Evolutionary conservation across 1,284 basidiomycete genomes (phyloP).

Genomic region (Omphalotus olearius): DNA sequence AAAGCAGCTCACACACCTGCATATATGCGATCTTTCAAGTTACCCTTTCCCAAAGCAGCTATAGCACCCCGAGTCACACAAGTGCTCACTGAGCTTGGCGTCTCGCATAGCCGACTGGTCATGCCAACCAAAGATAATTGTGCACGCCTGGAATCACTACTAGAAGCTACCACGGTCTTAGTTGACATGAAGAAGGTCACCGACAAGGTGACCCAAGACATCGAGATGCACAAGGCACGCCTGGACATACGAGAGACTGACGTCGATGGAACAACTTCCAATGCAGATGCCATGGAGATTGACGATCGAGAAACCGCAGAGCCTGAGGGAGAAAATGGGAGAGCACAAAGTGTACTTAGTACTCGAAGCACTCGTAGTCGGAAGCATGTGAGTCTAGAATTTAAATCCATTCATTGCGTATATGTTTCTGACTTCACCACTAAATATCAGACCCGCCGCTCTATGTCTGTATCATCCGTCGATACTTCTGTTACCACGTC

Average conservation of each 20-base stretch:
- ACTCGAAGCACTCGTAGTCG: constrained; percentile 52
- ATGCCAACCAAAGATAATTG: constrained; percentile 89
- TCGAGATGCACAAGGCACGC: constrained; percentile 64
- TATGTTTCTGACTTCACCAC: background rate
- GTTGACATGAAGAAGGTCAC: constrained; percentile 87
- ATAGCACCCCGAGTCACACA: constrained; percentile 73
- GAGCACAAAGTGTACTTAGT: constrained; percentile 65
- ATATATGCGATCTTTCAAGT: constrained; percentile 78
- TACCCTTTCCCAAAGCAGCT: constrained; percentile 72
- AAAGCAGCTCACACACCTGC: constrained; percentile 77
- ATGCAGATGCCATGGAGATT: constrained; percentile 23
- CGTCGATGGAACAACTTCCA: constrained; percentile 24
- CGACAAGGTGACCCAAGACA: constrained; percentile 83
- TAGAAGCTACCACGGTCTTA: constrained; percentile 68
- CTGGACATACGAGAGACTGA: constrained; percentile 53
- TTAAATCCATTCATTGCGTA: background rate
- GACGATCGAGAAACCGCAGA: constrained; percentile 38
- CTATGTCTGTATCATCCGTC: constrained; percentile 62
- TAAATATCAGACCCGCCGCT: constrained; percentile 48
- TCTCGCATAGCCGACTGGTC: constrained; percentile 72
- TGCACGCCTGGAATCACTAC: constrained; percentile 64
- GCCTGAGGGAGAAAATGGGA: constrained; percentile 43
- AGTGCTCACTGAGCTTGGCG: constrained; percentile 70
- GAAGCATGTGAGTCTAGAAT: constrained; percentile 45
- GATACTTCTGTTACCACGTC: constrained; percentile 53